phyloP scores from a whole-genome alignment of 495 filamentous ascomycete genomes.

The Talaromyces ruber region DNA sequence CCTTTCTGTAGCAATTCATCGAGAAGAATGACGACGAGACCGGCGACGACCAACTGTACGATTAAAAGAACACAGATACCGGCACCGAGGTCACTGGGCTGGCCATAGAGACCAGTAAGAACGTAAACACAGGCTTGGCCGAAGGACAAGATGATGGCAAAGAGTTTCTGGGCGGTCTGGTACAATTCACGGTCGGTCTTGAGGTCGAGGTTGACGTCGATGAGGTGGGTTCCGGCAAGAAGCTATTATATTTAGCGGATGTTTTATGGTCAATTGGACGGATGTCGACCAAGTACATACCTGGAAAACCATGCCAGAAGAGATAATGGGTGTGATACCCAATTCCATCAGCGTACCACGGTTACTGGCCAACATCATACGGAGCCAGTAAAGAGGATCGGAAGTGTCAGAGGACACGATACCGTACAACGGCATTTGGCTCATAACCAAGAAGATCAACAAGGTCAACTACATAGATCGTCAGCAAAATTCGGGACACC shows the following conservation, averaged over 20 bases:
- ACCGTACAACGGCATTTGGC: conserved; percentile 96
- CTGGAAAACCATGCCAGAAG: conserved; percentile 99
- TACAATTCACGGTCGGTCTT: conserved; percentile 99
- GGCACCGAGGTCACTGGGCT: conserved; percentile 89
- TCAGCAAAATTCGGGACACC: conserved; percentile 18
- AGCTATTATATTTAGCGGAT: conserved; percentile 36
- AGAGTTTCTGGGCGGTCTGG: conserved; percentile 99
- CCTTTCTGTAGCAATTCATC: conserved; percentile 99
- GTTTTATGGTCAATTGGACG: neutral
- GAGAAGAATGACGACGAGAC: conserved; percentile 96
- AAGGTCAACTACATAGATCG: conserved; percentile 61
- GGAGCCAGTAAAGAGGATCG: conserved; percentile 98
- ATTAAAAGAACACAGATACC: conserved; percentile 97
- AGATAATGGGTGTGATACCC: conserved; percentile 98
- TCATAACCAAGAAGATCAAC: conserved; percentile 99
- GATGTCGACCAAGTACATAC: conserved; percentile 21
- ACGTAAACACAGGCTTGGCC: conserved; percentile 96
- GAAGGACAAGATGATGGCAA: conserved; percentile 95
- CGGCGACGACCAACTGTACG: conserved; percentile 91
- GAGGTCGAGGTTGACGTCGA: conserved; percentile 98
- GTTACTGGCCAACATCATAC: conserved; percentile 99
- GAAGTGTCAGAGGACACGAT: conserved; percentile 95
- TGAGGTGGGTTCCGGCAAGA: conserved; percentile 97
- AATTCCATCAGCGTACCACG: conserved; percentile 97
- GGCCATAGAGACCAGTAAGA: conserved; percentile 94